These are phyloP conservation scores for Fonsecaea pugnacius DNA, from an alignment of 2,329 filamentous ascomycete species.

Conservation along the genomic window DNA sequence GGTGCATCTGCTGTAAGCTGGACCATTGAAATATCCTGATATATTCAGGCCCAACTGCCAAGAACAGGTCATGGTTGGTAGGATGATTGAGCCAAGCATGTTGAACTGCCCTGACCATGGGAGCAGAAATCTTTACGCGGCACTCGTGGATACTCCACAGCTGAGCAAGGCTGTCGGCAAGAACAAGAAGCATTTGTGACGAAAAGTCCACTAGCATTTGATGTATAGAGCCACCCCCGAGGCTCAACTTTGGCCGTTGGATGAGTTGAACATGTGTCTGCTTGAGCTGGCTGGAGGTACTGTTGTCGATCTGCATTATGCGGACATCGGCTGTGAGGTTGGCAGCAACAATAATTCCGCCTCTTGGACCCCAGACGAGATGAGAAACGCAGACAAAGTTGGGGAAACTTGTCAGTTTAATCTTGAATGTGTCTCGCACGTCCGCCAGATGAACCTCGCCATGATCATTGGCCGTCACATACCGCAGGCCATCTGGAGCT, in stretches of 20 bases:
- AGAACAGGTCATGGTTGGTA: slow-evolving; percentile 10
- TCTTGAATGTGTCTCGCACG: neutral
- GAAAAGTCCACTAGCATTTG: slow-evolving; percentile 18
- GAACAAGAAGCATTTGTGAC: slow-evolving; percentile 19
- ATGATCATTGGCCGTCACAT: slow-evolving; percentile 19
- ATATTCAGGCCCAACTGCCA: slow-evolving; percentile 20
- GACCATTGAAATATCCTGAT: slow-evolving; percentile 19
- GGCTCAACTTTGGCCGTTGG: slow-evolving; percentile 10
- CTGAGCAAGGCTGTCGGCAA: slow-evolving; percentile 18
- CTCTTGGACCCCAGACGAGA: slow-evolving; percentile 11
- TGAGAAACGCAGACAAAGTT: slow-evolving; percentile 14
- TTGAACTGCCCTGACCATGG: slow-evolving; percentile 1
- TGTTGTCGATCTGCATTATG: slow-evolving; percentile 9
- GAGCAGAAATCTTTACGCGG: neutral
- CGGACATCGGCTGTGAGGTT: slow-evolving; percentile 19
- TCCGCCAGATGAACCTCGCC: slow-evolving; percentile 22
- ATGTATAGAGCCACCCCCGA: slow-evolving; percentile 17
- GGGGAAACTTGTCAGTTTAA: slow-evolving; percentile 15
- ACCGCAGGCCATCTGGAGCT: slow-evolving; percentile 13
- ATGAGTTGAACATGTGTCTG: neutral
- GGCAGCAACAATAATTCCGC: slow-evolving; percentile 15
- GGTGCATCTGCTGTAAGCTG: slow-evolving; percentile 4
- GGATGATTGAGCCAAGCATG: slow-evolving; percentile 18
- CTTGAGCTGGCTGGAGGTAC: neutral
- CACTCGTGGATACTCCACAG: slow-evolving; percentile 19